Base-by-base conservation (phyloP, 768 basidiomycete species). In the Tricholoma furcatifolium region DNA sequence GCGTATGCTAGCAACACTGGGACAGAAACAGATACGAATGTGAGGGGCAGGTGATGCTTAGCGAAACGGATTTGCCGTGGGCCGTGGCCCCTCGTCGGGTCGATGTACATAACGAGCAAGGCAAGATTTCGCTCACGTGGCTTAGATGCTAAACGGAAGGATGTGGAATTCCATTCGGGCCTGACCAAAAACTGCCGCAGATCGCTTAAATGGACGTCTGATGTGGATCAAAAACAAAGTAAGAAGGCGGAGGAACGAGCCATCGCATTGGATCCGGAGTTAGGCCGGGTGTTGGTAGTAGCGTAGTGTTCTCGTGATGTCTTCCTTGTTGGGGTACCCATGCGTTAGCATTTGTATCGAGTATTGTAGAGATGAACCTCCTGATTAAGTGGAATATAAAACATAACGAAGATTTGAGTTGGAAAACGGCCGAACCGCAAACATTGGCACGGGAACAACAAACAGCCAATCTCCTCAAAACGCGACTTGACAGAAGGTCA, bases 381-480 rank as follows among this genome's bases (percentile, higher is more conserved):
- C 69, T 66, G 67, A 71, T 68, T 62, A 60, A 66, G 64, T 65
- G 60, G 55, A 57, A 70, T 71, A 70, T 72, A 72, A 71, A 71
- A 71, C 65, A 66, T 69, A 56, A 70, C 65, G 65, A 65, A 69
- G 65, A 65, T 62, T 66, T 63, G 63, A 65, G 62, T 64, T 67
- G 52, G 54, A 69, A 62, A 70, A 66, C 68, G 72, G 66, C 72
- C 72, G 70, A 72, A 60, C 57, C 58, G 65, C 63, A 70, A 71
- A 71, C 65, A 69, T 54, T 64, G 70, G 66, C 71, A 71, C 71
- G 69, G 67, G 70, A 67, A 68, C 69, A 75, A 70, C 69, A 74
- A 72, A 71, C 70, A 73, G 53, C 50, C 65, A 61, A 59, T 62
- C 61, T 62, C 64, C 58, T 70, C 67, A 72, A 71, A 74, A 71